A percentile compares a stretch with the other conserved stretches of the same genome.
Conservation (phyloP, 179 eudicot genomes). For the Silene vulgaris region DNA sequence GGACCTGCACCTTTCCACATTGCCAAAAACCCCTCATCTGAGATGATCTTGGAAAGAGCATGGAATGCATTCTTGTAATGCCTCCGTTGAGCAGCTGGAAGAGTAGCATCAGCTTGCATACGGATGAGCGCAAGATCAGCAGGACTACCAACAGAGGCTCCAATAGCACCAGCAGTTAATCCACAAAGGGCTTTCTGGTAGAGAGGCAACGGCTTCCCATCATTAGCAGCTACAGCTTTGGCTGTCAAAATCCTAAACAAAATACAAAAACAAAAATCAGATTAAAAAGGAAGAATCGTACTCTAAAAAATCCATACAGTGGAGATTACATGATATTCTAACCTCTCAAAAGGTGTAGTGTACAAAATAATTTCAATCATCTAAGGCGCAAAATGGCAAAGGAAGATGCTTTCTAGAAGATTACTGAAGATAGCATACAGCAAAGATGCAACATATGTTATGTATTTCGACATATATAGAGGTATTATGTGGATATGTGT, state of each 20-base stretch:
- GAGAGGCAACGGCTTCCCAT: constrained; percentile 83
- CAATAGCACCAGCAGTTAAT: constrained; percentile 94
- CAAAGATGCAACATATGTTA: not conserved
- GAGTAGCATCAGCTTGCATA: constrained; percentile 98
- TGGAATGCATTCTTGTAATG: constrained; percentile 91
- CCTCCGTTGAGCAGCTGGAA: constrained; percentile 78
- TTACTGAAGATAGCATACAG: not conserved
- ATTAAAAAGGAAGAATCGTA: not conserved
- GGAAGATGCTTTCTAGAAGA: not conserved
- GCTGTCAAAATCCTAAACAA: constrained; percentile 53
- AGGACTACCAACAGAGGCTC: constrained; percentile 87
- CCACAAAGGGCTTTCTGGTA: constrained; percentile 97
- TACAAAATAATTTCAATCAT: not conserved
- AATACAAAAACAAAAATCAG: not conserved
- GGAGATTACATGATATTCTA: not conserved
- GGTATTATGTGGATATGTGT: not conserved
- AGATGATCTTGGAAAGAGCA: constrained; percentile 67
- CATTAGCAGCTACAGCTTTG: constrained; percentile 85
- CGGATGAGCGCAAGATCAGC: constrained; percentile 97
- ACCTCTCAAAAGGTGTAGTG: not conserved
- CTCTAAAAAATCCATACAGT: not conserved
- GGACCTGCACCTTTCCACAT: constrained; percentile 98
- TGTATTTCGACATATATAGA: not conserved
- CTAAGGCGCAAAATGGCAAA: not conserved
- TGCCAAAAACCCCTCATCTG: constrained; percentile 85